Evolutionary conservation across 2,329 filamentous ascomycete genomes (phyloP).

Genomic region (Sporothrix mexicana): DNA sequence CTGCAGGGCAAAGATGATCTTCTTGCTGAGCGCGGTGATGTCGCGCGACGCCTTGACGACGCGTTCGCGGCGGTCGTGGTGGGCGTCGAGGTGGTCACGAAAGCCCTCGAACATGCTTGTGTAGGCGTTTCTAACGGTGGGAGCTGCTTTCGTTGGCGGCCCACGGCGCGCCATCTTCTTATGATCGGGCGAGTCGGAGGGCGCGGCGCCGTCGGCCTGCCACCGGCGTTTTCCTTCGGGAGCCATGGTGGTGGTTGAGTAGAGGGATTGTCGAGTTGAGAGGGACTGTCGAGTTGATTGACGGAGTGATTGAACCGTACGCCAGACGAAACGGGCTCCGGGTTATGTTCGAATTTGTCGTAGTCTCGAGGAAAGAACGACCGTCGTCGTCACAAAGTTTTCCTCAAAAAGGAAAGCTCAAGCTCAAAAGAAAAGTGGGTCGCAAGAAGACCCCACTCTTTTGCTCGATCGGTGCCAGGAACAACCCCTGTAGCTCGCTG

Average conservation of each 20-base stretch:
- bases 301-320: background rate
- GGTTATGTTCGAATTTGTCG: background rate
- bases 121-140: slow-evolving; percentile 54
- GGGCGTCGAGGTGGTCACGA: slow-evolving; percentile 86
- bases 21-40: slow-evolving; percentile 93
- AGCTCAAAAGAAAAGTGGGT: background rate
- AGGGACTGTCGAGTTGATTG: background rate
- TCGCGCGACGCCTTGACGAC: slow-evolving; percentile 91
- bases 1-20: slow-evolving; percentile 90
- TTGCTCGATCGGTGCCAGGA: background rate
- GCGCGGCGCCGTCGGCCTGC: slow-evolving; percentile 52
- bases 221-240: slow-evolving; percentile 56
- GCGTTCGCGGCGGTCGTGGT: slow-evolving; percentile 89
- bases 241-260: slow-evolving; percentile 20
- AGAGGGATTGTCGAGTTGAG: background rate
- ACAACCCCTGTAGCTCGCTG: slow-evolving; percentile 3
- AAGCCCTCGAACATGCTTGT: slow-evolving; percentile 84
- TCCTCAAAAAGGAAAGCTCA: slow-evolving; percentile 12
- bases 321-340: no score
- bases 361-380: slow-evolving; percentile 5
- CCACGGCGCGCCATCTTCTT: slow-evolving; percentile 43
- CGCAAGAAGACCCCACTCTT: background rate
- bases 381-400: slow-evolving; percentile 7
- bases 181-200: slow-evolving; percentile 16
- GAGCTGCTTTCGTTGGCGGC: slow-evolving; percentile 25